Evolutionary conservation across 257 asterid species (phyloP).

Genomic region (Primulina eburnea): DNA sequence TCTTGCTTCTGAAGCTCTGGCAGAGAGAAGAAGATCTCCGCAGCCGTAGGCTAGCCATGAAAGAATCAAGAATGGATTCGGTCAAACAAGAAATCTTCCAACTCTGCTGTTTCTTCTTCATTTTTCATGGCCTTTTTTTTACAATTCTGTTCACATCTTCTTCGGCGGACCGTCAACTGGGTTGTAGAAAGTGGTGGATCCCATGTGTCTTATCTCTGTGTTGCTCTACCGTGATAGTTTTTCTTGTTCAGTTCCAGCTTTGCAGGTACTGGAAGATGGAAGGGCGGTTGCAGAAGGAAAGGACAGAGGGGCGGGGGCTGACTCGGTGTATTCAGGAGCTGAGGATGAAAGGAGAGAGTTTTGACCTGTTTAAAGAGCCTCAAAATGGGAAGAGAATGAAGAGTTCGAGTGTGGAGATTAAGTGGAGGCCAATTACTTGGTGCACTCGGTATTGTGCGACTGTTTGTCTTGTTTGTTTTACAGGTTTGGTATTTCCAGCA

Average conservation of each 20-base stretch:
- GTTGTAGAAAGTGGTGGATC: constrained; percentile 78
- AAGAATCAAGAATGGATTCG: constrained; percentile 61
- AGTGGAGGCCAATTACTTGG: constrained; percentile 81
- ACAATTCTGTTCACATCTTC: constrained; percentile 62
- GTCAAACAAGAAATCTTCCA: constrained; percentile 67
- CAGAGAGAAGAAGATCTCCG: constrained; percentile 73
- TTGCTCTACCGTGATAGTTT: constrained; percentile 44
- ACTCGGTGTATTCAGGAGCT: constrained; percentile 75
- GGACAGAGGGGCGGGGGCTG: constrained; percentile 62
- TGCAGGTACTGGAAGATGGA: constrained; percentile 75
- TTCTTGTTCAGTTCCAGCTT: constrained; percentile 66
- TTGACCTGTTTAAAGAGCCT: constrained; percentile 76
- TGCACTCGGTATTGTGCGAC: constrained; percentile 52
- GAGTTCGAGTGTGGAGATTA: constrained; percentile 98
- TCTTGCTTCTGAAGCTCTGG: constrained; percentile 91
- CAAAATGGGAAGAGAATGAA: constrained; percentile 75
- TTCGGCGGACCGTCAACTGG: constrained; percentile 18
- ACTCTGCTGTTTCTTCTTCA: constrained; percentile 66
- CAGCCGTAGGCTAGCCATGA: constrained; percentile 50
- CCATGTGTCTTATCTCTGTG: constrained; percentile 46
- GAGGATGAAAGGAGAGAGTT: constrained; percentile 93
- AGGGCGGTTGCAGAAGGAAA: constrained; percentile 64
- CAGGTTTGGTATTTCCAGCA: constrained; percentile 54
- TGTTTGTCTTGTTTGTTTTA: constrained; percentile 53
- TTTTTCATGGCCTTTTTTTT: constrained; percentile 65